phyloP scores from a whole-genome alignment of 2,329 filamentous ascomycete species.

The Colletotrichum tanaceti region DNA sequence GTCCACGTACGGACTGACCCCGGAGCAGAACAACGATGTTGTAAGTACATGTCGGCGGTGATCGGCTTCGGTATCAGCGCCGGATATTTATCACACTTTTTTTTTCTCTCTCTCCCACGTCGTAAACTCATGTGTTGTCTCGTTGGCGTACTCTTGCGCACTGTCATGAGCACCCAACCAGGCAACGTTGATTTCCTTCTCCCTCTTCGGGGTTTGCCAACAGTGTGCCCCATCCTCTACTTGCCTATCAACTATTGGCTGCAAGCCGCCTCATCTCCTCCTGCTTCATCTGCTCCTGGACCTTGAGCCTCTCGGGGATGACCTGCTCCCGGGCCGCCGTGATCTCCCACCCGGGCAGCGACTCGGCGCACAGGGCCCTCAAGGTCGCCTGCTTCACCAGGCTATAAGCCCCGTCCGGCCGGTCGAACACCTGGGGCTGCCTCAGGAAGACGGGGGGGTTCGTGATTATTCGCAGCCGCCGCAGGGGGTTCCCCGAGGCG shows the following conservation, averaged over 20 bases:
- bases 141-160: not conserved
- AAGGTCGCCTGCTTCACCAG: conserved; percentile 68
- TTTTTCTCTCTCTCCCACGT: no score
- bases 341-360: conserved; percentile 64
- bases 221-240: not conserved
- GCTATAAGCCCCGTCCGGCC: conserved; percentile 61
- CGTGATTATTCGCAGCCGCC: conserved; percentile 45
- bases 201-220: not conserved
- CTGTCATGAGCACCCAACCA: not conserved
- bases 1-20: not conserved
- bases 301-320: conserved; percentile 53
- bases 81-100: no score
- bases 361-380: conserved; percentile 58
- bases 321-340: conserved; percentile 60
- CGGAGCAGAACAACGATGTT: not conserved
- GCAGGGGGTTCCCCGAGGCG: conserved; percentile 52
- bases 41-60: no score
- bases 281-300: conserved; percentile 46
- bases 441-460: conserved; percentile 58
- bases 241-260: conserved; percentile 30
- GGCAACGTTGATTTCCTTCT: not conserved
- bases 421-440: conserved; percentile 64
- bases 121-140: no score
- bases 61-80: not conserved
- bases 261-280: conserved; percentile 56